phyloP scores from a whole-genome alignment of 441 rosid species.

The Eruca vesicaria region DNA sequence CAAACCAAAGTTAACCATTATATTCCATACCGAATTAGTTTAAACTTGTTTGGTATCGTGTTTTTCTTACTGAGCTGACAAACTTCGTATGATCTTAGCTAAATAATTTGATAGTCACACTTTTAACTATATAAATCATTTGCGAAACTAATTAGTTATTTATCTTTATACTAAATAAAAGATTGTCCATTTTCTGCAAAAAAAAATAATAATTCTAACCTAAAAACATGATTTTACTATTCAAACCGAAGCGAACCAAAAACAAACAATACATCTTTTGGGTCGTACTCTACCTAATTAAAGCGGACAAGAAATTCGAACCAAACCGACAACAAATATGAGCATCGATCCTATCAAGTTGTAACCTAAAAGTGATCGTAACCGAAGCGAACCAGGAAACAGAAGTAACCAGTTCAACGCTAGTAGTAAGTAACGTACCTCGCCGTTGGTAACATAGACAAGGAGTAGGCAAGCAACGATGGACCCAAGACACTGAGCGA shows the following conservation, averaged over 20 bases:
- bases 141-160: not conserved
- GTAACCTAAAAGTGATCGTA: not conserved
- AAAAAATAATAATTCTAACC: not conserved
- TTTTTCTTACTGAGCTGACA: not conserved
- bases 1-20: not conserved
- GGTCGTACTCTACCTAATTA: not conserved
- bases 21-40: not conserved
- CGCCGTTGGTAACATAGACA: slow-evolving; percentile 53
- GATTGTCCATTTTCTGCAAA: not conserved
- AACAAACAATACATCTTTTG: not conserved
- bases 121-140: not conserved
- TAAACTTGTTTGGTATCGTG: not conserved
- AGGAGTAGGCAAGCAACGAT: slow-evolving; percentile 84
- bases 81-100: not conserved
- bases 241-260: not conserved
- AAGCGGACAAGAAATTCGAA: not conserved
- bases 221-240: not conserved
- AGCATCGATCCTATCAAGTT: not conserved
- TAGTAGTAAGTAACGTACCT: slow-evolving; percentile 39
- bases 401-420: not conserved
- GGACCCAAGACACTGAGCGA: slow-evolving; percentile 90
- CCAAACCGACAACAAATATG: not conserved
- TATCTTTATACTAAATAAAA: not conserved
- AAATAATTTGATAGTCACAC: not conserved
- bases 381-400: not conserved